Evolutionary conservation across 108 stramenopile genomes (phyloP).

Genomic region (Nannochloropsis oceanica): DNA sequence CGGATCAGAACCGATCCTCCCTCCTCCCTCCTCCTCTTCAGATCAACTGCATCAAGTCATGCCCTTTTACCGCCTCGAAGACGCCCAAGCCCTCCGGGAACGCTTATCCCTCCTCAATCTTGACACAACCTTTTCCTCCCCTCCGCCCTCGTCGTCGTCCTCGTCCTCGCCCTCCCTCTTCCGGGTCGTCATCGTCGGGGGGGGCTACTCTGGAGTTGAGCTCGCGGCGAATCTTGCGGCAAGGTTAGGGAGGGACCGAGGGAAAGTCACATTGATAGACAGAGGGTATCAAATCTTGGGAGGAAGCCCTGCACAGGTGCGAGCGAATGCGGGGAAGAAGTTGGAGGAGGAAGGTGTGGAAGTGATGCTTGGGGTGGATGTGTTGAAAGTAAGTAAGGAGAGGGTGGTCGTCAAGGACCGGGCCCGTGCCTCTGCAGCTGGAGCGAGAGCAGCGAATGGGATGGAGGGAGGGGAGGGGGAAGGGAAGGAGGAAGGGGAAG

Average conservation of each 20-base stretch:
- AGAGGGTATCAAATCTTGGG: not conserved
- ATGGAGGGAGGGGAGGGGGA: not conserved
- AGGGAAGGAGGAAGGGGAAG: not conserved
- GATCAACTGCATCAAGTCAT: conserved; percentile 49
- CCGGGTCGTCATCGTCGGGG: conserved; percentile 53
- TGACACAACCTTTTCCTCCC: not conserved
- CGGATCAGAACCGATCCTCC: conserved; percentile 36
- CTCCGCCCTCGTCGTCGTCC: not conserved
- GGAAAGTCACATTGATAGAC: not conserved
- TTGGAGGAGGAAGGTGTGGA: not conserved
- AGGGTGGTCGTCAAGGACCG: not conserved
- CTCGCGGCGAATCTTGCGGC: conserved; percentile 43
- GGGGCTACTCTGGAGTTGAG: conserved; percentile 66
- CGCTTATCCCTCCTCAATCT: conserved; percentile 26
- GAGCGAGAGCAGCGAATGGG: not conserved
- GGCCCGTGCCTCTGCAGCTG: not conserved
- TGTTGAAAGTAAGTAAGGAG: not conserved
- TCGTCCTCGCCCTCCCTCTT: not conserved
- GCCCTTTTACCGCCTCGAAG: conserved; percentile 61
- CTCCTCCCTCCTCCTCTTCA: conserved; percentile 32
- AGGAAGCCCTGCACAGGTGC: not conserved
- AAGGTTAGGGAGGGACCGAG: not conserved
- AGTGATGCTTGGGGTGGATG: not conserved
- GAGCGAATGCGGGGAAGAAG: not conserved
- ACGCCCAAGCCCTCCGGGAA: conserved; percentile 46